Evolutionary conservation across 768 basidiomycete genomes (phyloP).

Genomic region (Leccinum subgranulosum): DNA sequence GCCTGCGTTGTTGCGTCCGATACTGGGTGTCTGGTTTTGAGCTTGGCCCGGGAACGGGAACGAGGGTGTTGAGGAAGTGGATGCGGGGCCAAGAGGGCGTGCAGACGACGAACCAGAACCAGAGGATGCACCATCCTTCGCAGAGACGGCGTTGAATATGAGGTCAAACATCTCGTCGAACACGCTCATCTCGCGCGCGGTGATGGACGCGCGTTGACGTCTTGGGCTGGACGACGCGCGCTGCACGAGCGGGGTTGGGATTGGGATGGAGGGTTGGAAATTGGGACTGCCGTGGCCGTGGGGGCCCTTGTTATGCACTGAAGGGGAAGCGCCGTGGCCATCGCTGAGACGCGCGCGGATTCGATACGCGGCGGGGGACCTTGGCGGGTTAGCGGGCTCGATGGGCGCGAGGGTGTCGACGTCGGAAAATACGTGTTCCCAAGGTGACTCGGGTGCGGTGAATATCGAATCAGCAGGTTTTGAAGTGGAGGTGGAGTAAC

Average conservation of each 20-base stretch:
- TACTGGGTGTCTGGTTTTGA: conserved; percentile 7
- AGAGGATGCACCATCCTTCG: conserved; percentile 22
- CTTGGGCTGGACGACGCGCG: conserved; percentile 9
- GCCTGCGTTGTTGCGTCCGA: conserved; percentile 10
- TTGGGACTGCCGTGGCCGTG: neutral
- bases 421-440: conserved; percentile 55
- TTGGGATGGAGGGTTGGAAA: neutral
- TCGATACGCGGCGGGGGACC: conserved; percentile 17
- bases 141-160: conserved; percentile 57
- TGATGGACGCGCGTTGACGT: conserved; percentile 56
- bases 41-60: neutral
- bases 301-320: neutral
- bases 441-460: conserved; percentile 36
- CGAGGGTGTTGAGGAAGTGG: neutral
- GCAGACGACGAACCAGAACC: neutral
- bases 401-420: conserved; percentile 34
- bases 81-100: neutral
- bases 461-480: conserved; percentile 32
- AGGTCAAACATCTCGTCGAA: conserved; percentile 75
- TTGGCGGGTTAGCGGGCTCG: neutral
- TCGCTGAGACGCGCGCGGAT: conserved; percentile 10
- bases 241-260: neutral
- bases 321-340: neutral
- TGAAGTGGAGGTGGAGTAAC: neutral
- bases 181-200: conserved; percentile 59